phyloP scores from a whole-genome alignment of 1,284 basidiomycete species.

The Ceratobasidium sp. region DNA sequence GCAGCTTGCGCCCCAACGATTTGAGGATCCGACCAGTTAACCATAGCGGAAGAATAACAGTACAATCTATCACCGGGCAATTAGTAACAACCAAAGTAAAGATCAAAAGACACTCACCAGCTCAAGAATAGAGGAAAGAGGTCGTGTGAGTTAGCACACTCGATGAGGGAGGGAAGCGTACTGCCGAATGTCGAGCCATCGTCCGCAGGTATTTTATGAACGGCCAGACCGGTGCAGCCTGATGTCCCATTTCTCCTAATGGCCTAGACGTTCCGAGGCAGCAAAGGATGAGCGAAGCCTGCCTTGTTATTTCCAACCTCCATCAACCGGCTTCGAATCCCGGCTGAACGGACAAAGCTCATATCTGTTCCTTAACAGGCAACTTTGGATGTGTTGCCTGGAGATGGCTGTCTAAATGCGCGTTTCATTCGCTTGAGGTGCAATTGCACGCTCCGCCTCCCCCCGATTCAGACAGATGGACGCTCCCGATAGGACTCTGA shows the following conservation, averaged over 20 bases:
- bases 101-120: background rate
- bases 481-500: conserved; percentile 10
- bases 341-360: conserved; percentile 7
- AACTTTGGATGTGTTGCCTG: background rate
- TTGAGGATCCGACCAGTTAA: conserved; percentile 68
- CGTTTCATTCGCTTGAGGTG: conserved; percentile 10
- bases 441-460: conserved; percentile 14
- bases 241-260: conserved; percentile 33
- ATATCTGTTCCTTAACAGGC: background rate
- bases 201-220: background rate
- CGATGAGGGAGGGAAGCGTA: conserved; percentile 39
- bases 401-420: background rate
- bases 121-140: background rate
- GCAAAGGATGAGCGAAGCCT: conserved; percentile 6
- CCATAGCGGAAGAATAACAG: conserved; percentile 60
- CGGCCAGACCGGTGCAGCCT: background rate
- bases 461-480: conserved; percentile 3
- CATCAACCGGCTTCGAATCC: background rate
- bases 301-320: background rate
- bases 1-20: conserved; percentile 65
- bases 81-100: background rate
- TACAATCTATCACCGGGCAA: background rate
- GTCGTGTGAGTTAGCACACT: background rate
- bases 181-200: background rate
- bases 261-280: conserved; percentile 9